Base-by-base conservation (phyloP, 192 early-diverging fungal genomes). In the Coemansia sp. region DNA sequence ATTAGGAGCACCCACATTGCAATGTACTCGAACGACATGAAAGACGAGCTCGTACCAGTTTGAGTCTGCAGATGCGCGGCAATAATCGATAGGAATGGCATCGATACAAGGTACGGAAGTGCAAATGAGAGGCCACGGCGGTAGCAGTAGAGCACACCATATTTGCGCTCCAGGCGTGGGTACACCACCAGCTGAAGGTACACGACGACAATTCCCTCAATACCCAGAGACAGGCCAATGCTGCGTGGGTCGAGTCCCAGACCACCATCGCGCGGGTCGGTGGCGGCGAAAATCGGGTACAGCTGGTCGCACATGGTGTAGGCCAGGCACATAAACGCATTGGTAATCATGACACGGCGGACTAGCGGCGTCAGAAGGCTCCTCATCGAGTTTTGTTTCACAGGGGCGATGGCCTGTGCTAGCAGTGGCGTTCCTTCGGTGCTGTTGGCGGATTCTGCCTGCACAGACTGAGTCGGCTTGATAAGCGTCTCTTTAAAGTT, bases 401-500 rank as follows among this genome's bases (percentile, higher is more conserved):
- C 54, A 36, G 54, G 62, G 49, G 19, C 43, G 27, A 17, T 31
- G 35, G 29, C 11, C 3, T 56, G 59, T 3, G 65, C 27, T 1
- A 77, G 25, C 12, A 77, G 64, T 1, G 65, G 65, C 19, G 75
- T 58, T 32, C 1, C 32, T 25, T 73, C 71, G 6, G 64, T 39
- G 25, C 24, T 39, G 20, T 8, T 1, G 8, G 17, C 56, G 9
- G 56, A n/a, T 29, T 58, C 56, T 32, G 19, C 56, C 10, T 24
- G 56, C 0, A 32, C 31, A n/a, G 35, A 25, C 43, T 35, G 19
- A 4, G 61, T 42, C 9, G 40, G 40, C 31, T 36, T 54, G 2
- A 22, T 1, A 29, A 66, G 65, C 3, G 91, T 86, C 56, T 91
- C 89, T 25, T 91, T 80, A 19, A 93, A 65, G 45, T 79, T 86